Base-by-base conservation (phyloP, 352 stramenopile genomes). In the Globisporangium rhizosaccharum region DNA sequence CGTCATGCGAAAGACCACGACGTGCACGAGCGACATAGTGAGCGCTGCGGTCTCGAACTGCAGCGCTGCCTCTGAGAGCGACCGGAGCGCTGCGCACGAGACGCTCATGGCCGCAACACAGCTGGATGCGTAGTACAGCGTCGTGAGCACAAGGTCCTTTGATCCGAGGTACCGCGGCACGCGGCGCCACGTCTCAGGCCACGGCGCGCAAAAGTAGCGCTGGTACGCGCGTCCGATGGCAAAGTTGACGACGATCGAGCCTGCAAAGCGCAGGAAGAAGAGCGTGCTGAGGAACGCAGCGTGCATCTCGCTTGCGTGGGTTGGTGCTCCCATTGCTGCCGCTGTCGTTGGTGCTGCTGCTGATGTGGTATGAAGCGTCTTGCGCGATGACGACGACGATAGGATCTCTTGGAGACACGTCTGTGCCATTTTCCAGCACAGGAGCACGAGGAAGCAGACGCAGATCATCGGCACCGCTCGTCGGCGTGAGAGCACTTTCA, bases 101-200 rank as follows among this genome's bases (percentile, higher is more conserved):
- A 80, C 47, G 20, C 66, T 72, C 65, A 85, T 76, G 30, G 66
- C 52, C 7, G 69, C 72, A 30, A 87, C 73, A 15, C 41, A 51
- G 10, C 73, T 62, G 11, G 65, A 47, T 14, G 68, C 52, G 37
- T 71, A 81, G 68, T 85, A 90, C 5, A 90, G 60, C 9, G 80
- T 90, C 45, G 59, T 66, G 49, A 88, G 45, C 23, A 82, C 67
- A 46, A 88, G 73, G 41, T 85, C 66, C 62, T 87, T 87, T 46
- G 77, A 88, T 44, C 80, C 78, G 18, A 90, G 44, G 42, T 85
- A 90, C 25, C 52, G 59, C 20, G 80, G 80, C 18, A 90, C 48
- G 3, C 71, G 70, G 3, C 69, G 72, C 80, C 80, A 88, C 28
- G 64, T 64, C 26, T 56, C 51, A 0, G 79, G 76, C 68, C 65